Conservation (phyloP, 1,284 basidiomycete species). For the Baeospora myosura region DNA sequence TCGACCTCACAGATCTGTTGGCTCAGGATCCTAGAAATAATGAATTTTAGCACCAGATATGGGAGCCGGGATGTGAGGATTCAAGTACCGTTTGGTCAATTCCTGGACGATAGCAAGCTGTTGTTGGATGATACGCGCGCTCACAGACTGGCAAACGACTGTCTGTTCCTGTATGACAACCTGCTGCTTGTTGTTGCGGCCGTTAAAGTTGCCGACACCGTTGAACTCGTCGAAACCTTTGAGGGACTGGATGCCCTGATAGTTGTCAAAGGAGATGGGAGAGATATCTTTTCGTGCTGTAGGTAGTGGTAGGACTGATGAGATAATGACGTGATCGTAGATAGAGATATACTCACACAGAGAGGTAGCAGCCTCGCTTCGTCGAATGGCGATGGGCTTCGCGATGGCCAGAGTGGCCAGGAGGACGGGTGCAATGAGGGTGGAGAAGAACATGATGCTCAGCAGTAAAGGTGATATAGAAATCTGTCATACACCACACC, state of each 20-base stretch:
- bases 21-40: slow-evolving; percentile 15
- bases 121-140: slow-evolving; percentile 13
- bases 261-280: slow-evolving; percentile 16
- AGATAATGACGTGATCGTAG: slow-evolving; percentile 1
- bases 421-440: not conserved
- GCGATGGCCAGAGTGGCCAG: not conserved
- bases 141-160: slow-evolving; percentile 13
- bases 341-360: not conserved
- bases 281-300: too few relatives aligned
- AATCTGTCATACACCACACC: not conserved
- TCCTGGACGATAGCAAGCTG: slow-evolving; percentile 13
- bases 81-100: slow-evolving; percentile 6
- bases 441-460: not conserved
- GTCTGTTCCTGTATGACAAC: slow-evolving; percentile 23
- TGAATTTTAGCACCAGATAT: not conserved
- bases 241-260: slow-evolving; percentile 25
- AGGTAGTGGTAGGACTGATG: slow-evolving; percentile 7
- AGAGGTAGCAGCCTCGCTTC: too few relatives aligned
- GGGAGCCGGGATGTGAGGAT: not conserved
- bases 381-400: not conserved
- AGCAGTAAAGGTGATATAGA: not conserved
- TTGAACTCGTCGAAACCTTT: slow-evolving; percentile 34
- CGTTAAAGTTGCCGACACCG: slow-evolving; percentile 32
- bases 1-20: slow-evolving; percentile 33
- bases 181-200: slow-evolving; percentile 23